Conservation (phyloP, 306 rosid genomes). For the Benincasa hispida region DNA sequence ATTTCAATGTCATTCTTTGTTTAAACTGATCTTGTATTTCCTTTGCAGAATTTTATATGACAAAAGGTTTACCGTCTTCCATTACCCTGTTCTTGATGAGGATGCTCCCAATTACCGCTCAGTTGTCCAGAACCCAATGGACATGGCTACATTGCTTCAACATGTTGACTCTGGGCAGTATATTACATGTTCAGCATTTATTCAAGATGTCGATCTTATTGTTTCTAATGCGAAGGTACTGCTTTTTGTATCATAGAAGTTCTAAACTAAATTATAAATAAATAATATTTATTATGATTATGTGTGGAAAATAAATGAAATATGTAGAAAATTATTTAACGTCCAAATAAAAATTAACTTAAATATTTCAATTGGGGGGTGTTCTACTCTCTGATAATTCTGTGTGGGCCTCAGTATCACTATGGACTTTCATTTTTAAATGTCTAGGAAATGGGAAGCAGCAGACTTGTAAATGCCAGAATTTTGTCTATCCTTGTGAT, state of each 20-base stretch:
- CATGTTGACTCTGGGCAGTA: conserved; percentile 86
- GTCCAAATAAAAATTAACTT: background rate
- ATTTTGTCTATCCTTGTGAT: background rate
- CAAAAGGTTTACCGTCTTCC: conserved; percentile 86
- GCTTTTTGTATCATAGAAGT: background rate
- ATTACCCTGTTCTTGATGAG: conserved; percentile 85
- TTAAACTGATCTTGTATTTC: background rate
- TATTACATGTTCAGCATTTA: conserved; percentile 54
- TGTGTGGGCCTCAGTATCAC: background rate
- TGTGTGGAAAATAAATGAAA: background rate
- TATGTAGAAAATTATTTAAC: too few species aligned
- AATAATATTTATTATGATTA: too few species aligned
- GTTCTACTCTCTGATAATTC: background rate
- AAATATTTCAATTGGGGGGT: background rate
- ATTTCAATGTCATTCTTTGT: background rate
- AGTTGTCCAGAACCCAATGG: conserved; percentile 90
- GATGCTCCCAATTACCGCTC: conserved; percentile 94
- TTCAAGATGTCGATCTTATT: conserved; percentile 81
- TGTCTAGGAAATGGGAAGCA: background rate
- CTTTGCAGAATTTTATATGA: conserved; percentile 75
- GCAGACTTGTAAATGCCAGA: background rate
- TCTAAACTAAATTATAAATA: too few species aligned
- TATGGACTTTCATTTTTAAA: background rate
- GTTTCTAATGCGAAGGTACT: conserved; percentile 86
- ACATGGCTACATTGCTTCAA: conserved; percentile 72